Conservation (phyloP, 2,329 filamentous ascomycete species). For the Cladorrhinum sp. region DNA sequence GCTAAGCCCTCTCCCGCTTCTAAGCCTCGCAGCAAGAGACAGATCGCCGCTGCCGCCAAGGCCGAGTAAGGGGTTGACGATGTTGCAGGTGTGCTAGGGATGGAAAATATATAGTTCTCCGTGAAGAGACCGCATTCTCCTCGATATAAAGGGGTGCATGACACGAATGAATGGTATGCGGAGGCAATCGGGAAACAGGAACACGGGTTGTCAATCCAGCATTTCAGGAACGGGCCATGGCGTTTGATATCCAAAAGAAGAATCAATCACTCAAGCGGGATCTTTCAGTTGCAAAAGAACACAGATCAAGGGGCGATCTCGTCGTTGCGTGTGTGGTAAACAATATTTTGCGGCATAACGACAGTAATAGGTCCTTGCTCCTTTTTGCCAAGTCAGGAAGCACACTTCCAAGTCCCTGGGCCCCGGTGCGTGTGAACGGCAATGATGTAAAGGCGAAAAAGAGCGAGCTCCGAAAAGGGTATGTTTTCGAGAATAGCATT, state of each 20-base stretch:
- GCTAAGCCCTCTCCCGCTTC: slow-evolving; percentile 70
- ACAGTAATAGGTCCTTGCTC: background rate
- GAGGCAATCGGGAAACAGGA: slow-evolving; percentile 23
- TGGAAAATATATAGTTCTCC: slow-evolving; percentile 20
- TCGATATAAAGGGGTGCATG: slow-evolving; percentile 18
- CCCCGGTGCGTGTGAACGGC: background rate
- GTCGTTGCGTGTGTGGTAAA: background rate
- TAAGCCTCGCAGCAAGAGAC: slow-evolving; percentile 79
- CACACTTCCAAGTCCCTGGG: background rate
- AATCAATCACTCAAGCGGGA: slow-evolving; percentile 27
- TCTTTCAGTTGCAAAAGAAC: slow-evolving; percentile 8
- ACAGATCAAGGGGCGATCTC: background rate
- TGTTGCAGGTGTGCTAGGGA: slow-evolving; percentile 3
- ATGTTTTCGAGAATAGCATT: slow-evolving; percentile 7
- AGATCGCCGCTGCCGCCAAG: slow-evolving; percentile 64
- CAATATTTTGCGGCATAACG: background rate
- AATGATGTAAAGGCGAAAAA: slow-evolving; percentile 4
- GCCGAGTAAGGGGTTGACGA: slow-evolving; percentile 32
- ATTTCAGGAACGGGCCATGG: slow-evolving; percentile 30
- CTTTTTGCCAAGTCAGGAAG: background rate
- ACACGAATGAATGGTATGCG: slow-evolving; percentile 21
- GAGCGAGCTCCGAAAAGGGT: background rate
- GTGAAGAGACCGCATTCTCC: slow-evolving; percentile 23
- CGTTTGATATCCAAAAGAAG: slow-evolving; percentile 32
- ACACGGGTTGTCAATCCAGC: slow-evolving; percentile 27